Conservation (phyloP, 305 asterid species). For the Withania somnifera region DNA sequence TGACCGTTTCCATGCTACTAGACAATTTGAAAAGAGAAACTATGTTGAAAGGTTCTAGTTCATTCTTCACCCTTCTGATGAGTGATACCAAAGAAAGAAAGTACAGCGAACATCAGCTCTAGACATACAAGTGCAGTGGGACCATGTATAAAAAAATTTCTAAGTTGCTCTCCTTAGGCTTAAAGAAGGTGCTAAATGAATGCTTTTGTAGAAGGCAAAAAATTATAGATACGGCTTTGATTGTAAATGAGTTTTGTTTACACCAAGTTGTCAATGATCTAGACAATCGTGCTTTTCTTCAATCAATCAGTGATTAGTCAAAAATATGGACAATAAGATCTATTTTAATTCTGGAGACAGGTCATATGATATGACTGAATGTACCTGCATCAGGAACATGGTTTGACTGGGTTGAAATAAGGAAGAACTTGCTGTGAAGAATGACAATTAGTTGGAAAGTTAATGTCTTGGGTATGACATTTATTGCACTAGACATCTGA, state of each 20-base stretch:
- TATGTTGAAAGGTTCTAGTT: background rate
- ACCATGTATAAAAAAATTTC: background rate
- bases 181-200: background rate
- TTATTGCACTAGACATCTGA: background rate
- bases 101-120: background rate
- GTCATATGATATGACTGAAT: background rate
- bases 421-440: background rate
- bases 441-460: background rate
- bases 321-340: background rate
- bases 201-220: background rate
- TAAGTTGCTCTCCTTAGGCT: background rate
- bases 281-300: background rate
- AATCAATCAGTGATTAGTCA: background rate
- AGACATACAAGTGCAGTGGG: background rate
- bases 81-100: background rate
- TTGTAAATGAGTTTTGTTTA: background rate
- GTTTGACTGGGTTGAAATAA: background rate
- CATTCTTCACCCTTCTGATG: background rate
- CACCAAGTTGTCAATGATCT: background rate
- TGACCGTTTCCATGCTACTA: background rate
- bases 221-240: background rate
- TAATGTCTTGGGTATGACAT: background rate
- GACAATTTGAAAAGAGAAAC: background rate
- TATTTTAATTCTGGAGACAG: background rate
- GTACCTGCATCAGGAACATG: background rate